Conservation (phyloP, 2,329 filamentous ascomycete species). For the Penicillium nordicum region DNA sequence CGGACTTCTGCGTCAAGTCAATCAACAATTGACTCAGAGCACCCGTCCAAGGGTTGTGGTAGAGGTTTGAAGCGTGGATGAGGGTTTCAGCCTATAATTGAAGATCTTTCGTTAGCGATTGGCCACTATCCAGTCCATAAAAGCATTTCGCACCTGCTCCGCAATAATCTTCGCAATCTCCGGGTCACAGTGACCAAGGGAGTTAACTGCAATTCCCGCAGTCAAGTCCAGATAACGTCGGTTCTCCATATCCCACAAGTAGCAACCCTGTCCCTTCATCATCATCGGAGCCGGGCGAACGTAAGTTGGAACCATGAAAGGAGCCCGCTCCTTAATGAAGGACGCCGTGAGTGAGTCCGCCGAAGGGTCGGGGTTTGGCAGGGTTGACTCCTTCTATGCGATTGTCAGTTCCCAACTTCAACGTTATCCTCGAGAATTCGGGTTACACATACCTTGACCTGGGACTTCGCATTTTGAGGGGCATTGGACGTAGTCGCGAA, state of each 20-base stretch:
- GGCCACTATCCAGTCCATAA: neutral
- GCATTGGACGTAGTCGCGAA: constrained; percentile 34
- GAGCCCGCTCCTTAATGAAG: constrained; percentile 70
- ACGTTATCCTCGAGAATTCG: neutral
- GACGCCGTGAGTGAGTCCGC: constrained; percentile 70
- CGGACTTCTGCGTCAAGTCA: constrained; percentile 72
- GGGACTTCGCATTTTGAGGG: constrained; percentile 28
- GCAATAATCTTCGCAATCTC: constrained; percentile 71
- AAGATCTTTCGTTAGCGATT: constrained; percentile 24
- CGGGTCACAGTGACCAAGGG: constrained; percentile 83
- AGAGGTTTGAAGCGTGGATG: constrained; percentile 90
- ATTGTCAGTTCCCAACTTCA: neutral
- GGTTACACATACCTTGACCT: constrained; percentile 21
- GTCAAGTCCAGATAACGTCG: constrained; percentile 91
- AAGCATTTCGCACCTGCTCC: constrained; percentile 61
- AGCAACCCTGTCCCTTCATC: constrained; percentile 79
- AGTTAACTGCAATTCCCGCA: constrained; percentile 91
- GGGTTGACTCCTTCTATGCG: constrained; percentile 45
- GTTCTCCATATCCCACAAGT: constrained; percentile 87
- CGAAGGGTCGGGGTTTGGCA: constrained; percentile 70
- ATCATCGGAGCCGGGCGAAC: constrained; percentile 87
- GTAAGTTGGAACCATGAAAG: constrained; percentile 96
- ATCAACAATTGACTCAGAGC: constrained; percentile 81
- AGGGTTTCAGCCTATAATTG: constrained; percentile 61
- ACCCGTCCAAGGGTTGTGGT: constrained; percentile 95